These are phyloP conservation scores for Aegilops umbellulata DNA, from an alignment of 176 grass and related monocot species.

Conservation along the genomic window DNA sequence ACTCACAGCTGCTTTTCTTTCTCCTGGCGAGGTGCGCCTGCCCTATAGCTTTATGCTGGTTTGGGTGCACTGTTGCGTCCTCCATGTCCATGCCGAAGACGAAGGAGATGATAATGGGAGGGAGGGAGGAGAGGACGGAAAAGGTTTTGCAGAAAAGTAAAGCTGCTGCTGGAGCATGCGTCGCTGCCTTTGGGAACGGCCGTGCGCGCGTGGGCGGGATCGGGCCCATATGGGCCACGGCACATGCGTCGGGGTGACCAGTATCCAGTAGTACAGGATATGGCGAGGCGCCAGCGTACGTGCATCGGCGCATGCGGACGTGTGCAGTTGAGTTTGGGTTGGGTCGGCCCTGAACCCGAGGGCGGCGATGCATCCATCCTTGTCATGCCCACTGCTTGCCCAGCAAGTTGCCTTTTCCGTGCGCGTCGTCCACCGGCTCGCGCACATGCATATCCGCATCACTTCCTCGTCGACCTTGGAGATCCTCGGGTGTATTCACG, in stretches of 20 bases:
- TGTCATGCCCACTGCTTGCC: not conserved
- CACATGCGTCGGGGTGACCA: not conserved
- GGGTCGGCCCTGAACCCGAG: slow-evolving; percentile 5
- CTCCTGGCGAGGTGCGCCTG: not conserved
- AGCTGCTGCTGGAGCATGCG: not conserved
- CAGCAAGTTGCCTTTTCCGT: not conserved
- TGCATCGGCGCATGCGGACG: not conserved
- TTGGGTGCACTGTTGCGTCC: not conserved
- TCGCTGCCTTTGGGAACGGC: slow-evolving; percentile 1
- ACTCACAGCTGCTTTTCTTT: not conserved
- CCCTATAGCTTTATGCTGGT: not conserved
- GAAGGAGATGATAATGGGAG: too few species aligned
- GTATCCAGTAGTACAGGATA: not conserved
- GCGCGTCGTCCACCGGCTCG: not conserved
- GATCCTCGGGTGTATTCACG: not conserved
- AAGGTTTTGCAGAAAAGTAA: not conserved
- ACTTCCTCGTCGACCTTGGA: not conserved
- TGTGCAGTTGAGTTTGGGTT: slow-evolving; percentile 10
- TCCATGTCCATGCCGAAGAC: not conserved
- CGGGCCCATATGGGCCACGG: not conserved
- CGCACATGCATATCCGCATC: not conserved
- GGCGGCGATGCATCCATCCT: slow-evolving; percentile 2
- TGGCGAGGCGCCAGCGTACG: not conserved
- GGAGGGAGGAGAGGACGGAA: not conserved
- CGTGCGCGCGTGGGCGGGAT: not conserved